These are phyloP conservation scores for Lycium ferocissimum DNA, from an alignment of 257 asterid species.

Conservation along the genomic window DNA sequence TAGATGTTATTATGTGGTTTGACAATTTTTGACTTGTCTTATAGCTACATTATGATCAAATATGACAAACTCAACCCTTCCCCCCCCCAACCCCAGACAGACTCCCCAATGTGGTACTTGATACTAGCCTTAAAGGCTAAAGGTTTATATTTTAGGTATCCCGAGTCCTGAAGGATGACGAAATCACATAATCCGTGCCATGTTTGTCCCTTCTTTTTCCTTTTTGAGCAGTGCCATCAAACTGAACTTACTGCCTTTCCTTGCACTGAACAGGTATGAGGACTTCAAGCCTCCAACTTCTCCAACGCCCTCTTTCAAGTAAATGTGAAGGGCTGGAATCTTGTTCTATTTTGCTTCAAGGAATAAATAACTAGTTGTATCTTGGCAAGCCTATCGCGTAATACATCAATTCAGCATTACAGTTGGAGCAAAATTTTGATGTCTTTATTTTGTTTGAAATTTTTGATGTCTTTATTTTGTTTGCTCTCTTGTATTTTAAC, in stretches of 20 bases:
- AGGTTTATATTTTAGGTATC: not conserved
- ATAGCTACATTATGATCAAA: conserved; percentile 35
- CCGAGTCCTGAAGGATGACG: not conserved
- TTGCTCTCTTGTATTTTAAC: not conserved
- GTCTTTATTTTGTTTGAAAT: not conserved
- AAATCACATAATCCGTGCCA: not conserved
- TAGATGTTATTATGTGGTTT: conserved; percentile 7
- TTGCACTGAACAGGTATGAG: conserved; percentile 63
- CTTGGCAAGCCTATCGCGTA: not conserved
- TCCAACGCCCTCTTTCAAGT: conserved; percentile 60
- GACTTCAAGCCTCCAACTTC: conserved; percentile 87
- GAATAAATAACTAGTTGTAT: conserved; percentile 10
- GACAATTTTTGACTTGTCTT: not conserved
- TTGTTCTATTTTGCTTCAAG: not conserved
- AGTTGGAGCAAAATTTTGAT: conserved; percentile 22
- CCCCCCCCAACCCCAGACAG: conserved; percentile 60
- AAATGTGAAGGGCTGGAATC: conserved; percentile 34
- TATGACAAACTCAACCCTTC: conserved; percentile 50
- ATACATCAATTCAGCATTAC: conserved; percentile 17
- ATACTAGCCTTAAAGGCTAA: not conserved
- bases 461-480: not conserved
- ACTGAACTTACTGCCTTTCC: conserved; percentile 27
- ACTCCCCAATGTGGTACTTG: not conserved
- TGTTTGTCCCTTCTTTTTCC: not conserved
- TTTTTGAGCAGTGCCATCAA: not conserved